Base-by-base conservation (phyloP, 2,329 filamentous ascomycete species). In the Setomelanomma holmii region DNA sequence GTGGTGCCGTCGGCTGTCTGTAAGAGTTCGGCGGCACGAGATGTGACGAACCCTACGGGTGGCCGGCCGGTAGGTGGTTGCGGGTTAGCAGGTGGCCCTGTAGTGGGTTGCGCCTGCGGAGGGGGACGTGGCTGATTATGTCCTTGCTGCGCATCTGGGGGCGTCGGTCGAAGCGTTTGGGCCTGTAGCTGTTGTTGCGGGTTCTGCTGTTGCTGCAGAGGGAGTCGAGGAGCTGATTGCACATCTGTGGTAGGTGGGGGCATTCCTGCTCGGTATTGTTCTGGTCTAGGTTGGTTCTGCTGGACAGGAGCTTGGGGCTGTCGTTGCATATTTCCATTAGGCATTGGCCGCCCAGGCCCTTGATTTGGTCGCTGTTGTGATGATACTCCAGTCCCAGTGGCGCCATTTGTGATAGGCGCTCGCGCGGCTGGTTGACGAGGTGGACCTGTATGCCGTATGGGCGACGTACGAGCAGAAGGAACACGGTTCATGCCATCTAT, bases 21-120 rank as follows among this genome's bases (percentile, higher is more conserved):
- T 11, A 80, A 48, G 8, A 75, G 62, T 42, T 77, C 75, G 16
- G 77, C 78, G 35, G 72, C 76, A 30, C 78, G 75, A 7, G 76
- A 78, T 12, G 77, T 78, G 10, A 80, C 72, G 55, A 82, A 82
- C 34, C 79, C 79, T 38, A 75, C 65, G 1, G 76, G 68, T 19
- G 71, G 63, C 27, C 69, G 60, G 42, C 62, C 50, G 16, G 61
- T 56, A 11, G 54, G 44, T 48, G 61, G 47, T 19, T 54, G 53
- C 38, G 50, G 53, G 14, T 63, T 66, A 24, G 50, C 44, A 20
- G 55, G 45, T 6, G 60, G 46, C 16, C 42, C 51, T 30, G 58
- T 46, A 14, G 51, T 44, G 16, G 27, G 40, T 36, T 60, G 53
- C n/a, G 33, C 50, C 36, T 56, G 61, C 3, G 51, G 61, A 27